Evolutionary conservation across 2,329 filamentous ascomycete genomes (phyloP), one percentile per base, ranked within the genome.

Genomic region (Colletotrichum scovillei): DNA sequence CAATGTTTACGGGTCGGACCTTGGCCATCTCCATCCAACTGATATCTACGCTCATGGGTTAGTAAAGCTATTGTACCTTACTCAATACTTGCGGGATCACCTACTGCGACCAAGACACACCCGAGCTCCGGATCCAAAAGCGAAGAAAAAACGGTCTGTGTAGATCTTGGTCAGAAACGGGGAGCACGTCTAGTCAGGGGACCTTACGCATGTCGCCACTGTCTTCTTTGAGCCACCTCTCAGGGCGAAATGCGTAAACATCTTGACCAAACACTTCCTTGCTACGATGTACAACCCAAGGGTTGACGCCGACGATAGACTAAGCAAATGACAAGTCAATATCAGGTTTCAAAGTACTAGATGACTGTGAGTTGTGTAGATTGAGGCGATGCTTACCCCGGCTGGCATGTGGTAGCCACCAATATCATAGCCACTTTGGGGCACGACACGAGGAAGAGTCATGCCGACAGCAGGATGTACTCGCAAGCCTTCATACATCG

Each of bases 231-330:
- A 71, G 53, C 70, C 67, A 75, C 24, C 73, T 64, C 22, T 75
- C 70, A 5, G 73, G 73, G 1, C 46, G 42, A 32, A 75, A 75
- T 5, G 55, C 24, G 22, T 73, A 42, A 8, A 65, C 66, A 24
- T 75, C 73, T 24, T 55, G 67, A 5, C 55, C 55, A 6, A 60
- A 60, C 7, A 66, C 67, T 9, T 58, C 53, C 16, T 63, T 58
- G 46, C 63, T 68, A 19, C 67, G 73, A 28, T 79, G 78, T 2
- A 79, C 73, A 16, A 79, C 78, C 78, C 77, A 79, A 12, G 77
- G 78, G 22, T 77, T 78, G 22, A 78, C 76, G 14, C 75, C 76
- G 6, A 79, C 76, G 38, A 78, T 76, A 2, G 55, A 60, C 67
- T 70, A 35, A 35, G 4, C 11, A 2, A 12, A 12, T 11, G 2